Evolutionary conservation across 768 basidiomycete species (phyloP).

Genomic region (Lactifluus hygrophoroides): DNA sequence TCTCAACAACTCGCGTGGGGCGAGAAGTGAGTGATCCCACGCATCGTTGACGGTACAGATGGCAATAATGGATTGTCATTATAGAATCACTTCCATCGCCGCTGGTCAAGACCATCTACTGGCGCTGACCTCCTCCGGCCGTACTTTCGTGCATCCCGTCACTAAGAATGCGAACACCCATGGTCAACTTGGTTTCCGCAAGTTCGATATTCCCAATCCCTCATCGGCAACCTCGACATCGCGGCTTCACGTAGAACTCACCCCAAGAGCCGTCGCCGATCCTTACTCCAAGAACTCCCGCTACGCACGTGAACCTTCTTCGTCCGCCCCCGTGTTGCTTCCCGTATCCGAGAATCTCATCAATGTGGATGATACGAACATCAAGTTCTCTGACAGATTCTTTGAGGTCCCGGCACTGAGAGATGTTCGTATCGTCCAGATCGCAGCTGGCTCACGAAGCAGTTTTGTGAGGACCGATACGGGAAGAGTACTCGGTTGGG

Average conservation of each 20-base stretch:
- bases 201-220: slow-evolving; percentile 41
- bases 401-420: slow-evolving; percentile 71
- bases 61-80: not conserved
- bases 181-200: slow-evolving; percentile 77
- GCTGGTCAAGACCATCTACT: slow-evolving; percentile 66
- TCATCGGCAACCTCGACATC: slow-evolving; percentile 23
- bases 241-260: slow-evolving; percentile 43
- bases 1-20: slow-evolving; percentile 46
- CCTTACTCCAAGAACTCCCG: slow-evolving; percentile 42
- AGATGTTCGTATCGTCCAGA: slow-evolving; percentile 54
- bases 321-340: slow-evolving; percentile 26
- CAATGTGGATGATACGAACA: slow-evolving; percentile 32
- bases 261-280: slow-evolving; percentile 46
- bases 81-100: slow-evolving; percentile 64
- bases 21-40: slow-evolving; percentile 47
- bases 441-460: slow-evolving; percentile 62
- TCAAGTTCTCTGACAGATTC: slow-evolving; percentile 59
- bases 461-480: slow-evolving; percentile 62
- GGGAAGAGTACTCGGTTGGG: slow-evolving; percentile 81
- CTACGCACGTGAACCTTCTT: slow-evolving; percentile 27
- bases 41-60: not conserved
- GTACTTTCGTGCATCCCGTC: slow-evolving; percentile 71
- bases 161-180: slow-evolving; percentile 66
- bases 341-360: slow-evolving; percentile 17
- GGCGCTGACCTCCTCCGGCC: slow-evolving; percentile 63